Evolutionary conservation across 805 yeast species (phyloP).

Genomic region (Yamadazyma insecticola): DNA sequence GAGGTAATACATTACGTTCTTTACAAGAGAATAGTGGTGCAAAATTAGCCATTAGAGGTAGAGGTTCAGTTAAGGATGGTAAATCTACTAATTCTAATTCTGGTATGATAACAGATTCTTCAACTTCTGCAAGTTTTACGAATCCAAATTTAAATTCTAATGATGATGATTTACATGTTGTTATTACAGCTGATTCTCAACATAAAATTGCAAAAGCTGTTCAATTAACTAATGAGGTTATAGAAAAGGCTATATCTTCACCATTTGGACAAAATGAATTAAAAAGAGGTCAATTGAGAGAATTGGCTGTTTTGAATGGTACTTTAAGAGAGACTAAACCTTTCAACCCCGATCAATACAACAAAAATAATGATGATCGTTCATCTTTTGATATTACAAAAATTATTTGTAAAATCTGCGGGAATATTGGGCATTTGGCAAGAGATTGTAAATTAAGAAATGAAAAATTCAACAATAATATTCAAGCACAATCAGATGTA

Average conservation of each 20-base stretch:
- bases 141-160: slow-evolving; percentile 14
- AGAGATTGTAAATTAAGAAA: slow-evolving; percentile 67
- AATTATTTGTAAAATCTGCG: slow-evolving; percentile 74
- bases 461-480: too few species aligned
- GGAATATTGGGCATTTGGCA: slow-evolving; percentile 79
- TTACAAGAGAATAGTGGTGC: slow-evolving; percentile 87
- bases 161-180: slow-evolving; percentile 79
- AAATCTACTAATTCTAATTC: slow-evolving; percentile 46
- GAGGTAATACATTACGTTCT: slow-evolving; percentile 84
- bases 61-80: slow-evolving; percentile 95
- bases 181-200: slow-evolving; percentile 77
- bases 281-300: slow-evolving; percentile 86
- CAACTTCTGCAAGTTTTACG: slow-evolving; percentile 16
- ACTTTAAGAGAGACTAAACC: slow-evolving; percentile 80
- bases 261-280: slow-evolving; percentile 93
- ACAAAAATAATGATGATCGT: slow-evolving; percentile 13
- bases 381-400: slow-evolving; percentile 43
- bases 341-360: slow-evolving; percentile 29
- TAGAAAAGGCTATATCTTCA: slow-evolving; percentile 77
- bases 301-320: slow-evolving; percentile 91
- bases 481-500: too few species aligned
- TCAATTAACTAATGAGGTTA: slow-evolving; percentile 65
- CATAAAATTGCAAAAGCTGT: slow-evolving; percentile 75
- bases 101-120: slow-evolving; percentile 10
- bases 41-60: slow-evolving; percentile 84